Evolutionary conservation across 495 filamentous ascomycete species (phyloP).

Genomic region (Tricharina praecox): DNA sequence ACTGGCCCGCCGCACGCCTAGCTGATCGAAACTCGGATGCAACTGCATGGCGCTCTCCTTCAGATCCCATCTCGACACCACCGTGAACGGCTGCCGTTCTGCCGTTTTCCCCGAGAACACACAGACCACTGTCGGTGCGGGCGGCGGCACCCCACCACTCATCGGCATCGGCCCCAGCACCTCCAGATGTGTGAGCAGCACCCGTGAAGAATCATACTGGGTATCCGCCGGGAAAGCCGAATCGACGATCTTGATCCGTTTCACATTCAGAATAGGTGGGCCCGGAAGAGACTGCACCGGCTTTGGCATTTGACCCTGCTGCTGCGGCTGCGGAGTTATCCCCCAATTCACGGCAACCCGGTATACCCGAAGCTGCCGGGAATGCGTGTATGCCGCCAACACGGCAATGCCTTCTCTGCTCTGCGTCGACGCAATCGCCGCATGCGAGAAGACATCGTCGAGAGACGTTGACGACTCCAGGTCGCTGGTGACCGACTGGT

Average conservation of each 20-base stretch:
- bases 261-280: conserved; percentile 15
- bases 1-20: conserved; percentile 20
- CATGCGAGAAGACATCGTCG: conserved; percentile 26
- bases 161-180: conserved; percentile 21
- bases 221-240: conserved; percentile 17
- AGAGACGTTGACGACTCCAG: conserved; percentile 19
- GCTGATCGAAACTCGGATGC: conserved; percentile 24
- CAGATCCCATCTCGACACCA: conserved; percentile 21
- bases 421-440: conserved; percentile 24
- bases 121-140: conserved; percentile 14
- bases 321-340: conserved; percentile 2
- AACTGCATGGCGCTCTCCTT: conserved; percentile 16
- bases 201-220: conserved; percentile 14
- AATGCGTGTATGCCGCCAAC: conserved; percentile 24
- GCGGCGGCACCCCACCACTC: conserved; percentile 6
- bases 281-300: conserved; percentile 10
- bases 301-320: conserved; percentile 14
- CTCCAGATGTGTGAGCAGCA: conserved; percentile 22
- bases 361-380: conserved; percentile 23
- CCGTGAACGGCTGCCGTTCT: conserved; percentile 16
- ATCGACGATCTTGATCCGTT: conserved; percentile 21
- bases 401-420: conserved; percentile 13
- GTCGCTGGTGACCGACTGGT: conserved; percentile 21
- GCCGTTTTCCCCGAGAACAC: conserved; percentile 17
- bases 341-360: conserved; percentile 23